phyloP scores from a whole-genome alignment of 129 eudicot species.

The Scalesia atractyloides region DNA sequence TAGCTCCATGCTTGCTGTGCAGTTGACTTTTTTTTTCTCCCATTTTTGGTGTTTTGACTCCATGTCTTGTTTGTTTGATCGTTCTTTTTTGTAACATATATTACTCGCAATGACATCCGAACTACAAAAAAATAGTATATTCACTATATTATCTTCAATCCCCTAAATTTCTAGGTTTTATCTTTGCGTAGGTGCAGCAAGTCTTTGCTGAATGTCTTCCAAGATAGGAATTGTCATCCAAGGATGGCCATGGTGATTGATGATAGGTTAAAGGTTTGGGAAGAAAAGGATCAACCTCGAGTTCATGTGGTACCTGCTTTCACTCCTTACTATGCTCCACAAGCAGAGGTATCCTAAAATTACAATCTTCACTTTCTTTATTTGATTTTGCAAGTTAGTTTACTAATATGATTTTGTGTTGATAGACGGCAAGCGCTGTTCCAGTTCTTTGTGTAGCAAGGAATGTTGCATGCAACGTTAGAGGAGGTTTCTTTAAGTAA shows the following conservation, averaged over 20 bases:
- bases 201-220: slow-evolving; percentile 82
- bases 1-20: neutral
- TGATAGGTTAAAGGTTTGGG: slow-evolving; percentile 97
- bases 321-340: slow-evolving; percentile 97
- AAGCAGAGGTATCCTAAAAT: slow-evolving; percentile 79
- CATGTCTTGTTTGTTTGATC: neutral
- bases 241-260: slow-evolving; percentile 98
- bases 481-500: slow-evolving; percentile 95
- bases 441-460: slow-evolving; percentile 97
- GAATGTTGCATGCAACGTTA: slow-evolving; percentile 96
- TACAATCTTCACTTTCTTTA: slow-evolving; percentile 12
- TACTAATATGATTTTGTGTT: neutral
- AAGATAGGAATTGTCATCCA: slow-evolving; percentile 86
- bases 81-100: slow-evolving; percentile 1
- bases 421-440: slow-evolving; percentile 74
- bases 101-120: neutral
- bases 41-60: neutral
- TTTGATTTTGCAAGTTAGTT: neutral
- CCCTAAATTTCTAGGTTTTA: neutral
- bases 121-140: neutral
- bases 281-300: slow-evolving; percentile 94
- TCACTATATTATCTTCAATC: neutral
- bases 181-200: slow-evolving; percentile 57
- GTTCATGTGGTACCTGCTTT: slow-evolving; percentile 98
- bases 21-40: neutral